A percentile compares a stretch with the other conserved stretches of the same genome.
phyloP scores from a whole-genome alignment of 192 early-diverging fungal genomes.

The Chytriomyces sp. region DNA sequence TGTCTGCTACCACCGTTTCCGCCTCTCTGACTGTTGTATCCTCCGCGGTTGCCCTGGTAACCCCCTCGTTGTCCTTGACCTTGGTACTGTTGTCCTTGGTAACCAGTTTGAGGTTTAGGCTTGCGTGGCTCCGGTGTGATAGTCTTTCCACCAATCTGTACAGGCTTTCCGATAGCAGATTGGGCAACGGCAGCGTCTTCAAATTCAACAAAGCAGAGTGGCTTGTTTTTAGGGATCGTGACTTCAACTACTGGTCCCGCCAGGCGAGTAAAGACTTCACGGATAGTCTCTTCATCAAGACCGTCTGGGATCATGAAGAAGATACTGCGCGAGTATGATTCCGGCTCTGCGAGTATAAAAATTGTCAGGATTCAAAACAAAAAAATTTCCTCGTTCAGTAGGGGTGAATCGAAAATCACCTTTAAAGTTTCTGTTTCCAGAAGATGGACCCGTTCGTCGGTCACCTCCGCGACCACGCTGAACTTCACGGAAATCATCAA shows the following conservation, averaged over 20 bases:
- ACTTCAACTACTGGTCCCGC: conserved; percentile 66
- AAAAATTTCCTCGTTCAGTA: too few relatives aligned
- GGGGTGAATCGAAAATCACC: too few relatives aligned
- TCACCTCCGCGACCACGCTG: neutral
- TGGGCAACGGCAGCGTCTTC: conserved; percentile 61
- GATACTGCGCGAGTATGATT: conserved; percentile 28
- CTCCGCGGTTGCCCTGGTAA: neutral
- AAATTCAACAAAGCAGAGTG: conserved; percentile 76
- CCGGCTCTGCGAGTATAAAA: neutral
- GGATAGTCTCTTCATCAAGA: conserved; percentile 56
- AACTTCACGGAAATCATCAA: conserved; percentile 5
- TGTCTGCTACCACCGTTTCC: conserved; percentile 1
- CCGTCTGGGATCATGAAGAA: conserved; percentile 45
- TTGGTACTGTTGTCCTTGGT: conserved; percentile 9
- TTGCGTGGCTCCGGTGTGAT: conserved; percentile 59
- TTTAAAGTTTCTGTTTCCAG: conserved; percentile 40
- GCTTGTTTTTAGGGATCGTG: conserved; percentile 59
- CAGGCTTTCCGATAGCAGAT: conserved; percentile 63
- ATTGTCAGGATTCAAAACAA: too few relatives aligned
- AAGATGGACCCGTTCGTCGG: conserved; percentile 44
- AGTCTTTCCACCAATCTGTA: conserved; percentile 48
- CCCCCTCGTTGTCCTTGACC: conserved; percentile 12
- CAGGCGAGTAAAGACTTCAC: conserved; percentile 55
- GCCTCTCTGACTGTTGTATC: neutral
- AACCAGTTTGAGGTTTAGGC: neutral